Base-by-base conservation (phyloP, 352 stramenopile genomes). In the Halophytophthora batemanensis region DNA sequence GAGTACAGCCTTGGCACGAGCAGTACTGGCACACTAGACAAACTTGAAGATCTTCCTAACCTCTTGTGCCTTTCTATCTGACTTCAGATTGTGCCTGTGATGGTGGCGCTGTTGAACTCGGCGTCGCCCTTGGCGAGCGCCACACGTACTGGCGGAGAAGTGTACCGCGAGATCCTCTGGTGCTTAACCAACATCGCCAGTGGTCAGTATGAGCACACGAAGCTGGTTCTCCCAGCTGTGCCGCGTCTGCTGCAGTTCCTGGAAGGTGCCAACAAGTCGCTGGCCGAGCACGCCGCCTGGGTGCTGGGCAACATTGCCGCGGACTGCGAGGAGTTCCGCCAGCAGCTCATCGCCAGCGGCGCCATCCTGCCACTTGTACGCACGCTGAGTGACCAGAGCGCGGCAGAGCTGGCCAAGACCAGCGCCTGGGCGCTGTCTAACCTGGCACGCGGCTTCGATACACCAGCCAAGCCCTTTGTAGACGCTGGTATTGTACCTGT, bases 291-390 rank as follows among this genome's bases (percentile, higher is more conserved):
- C 36, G 72, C 84, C 1, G 82, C 82, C 8, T 95, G 82, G 80
- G 80, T 86, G 29, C 52, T 95, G 18, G 84, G 84, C 25, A 95
- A 95, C 58, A 93, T 95, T 51, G 84, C 82, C 1, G 84, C 80
- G 21, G 84, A 95, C 61, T 90, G 82, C 29, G 77, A 93, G 29
- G 77, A 90, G 57, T 90, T 92, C 40, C 77, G 84, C n/a, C 78
- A 92, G 51, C 62, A 87, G 31, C 71, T 95, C 15, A 87, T 89
- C 44, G 67, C 69, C 18, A 77, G 72, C 45, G 80, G 80, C 43
- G 70, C 75, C 1, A 67, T 90, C 22, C 29, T 60, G 13, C 73
- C 77, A 13, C 66, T 90, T 7, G 59, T 71, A 34, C 70, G 77
- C 57, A 61, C 74, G 35, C 66, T 87, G n/a, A 56, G 52, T 17